Base-by-base conservation (phyloP, 495 filamentous ascomycete species). In the Lophiotrema nucula region DNA sequence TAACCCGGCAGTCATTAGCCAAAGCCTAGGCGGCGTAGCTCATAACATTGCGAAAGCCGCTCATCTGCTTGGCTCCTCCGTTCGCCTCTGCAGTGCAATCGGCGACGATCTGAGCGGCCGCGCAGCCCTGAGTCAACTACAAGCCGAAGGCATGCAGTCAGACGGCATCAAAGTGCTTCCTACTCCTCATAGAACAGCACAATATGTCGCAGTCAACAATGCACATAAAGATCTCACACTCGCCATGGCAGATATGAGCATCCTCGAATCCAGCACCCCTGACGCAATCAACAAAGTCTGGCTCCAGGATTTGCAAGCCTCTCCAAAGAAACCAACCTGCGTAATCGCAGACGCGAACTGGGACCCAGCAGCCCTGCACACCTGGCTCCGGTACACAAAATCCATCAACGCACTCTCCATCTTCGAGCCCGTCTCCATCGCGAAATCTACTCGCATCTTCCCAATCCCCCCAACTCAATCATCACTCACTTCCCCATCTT, bases 201-300 rank as follows among this genome's bases (percentile, higher is more conserved):
- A 95, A 68, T 98, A 98, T 67, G 81, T 97, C 1, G 85, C 91
- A 16, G 76, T 97, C 64, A 98, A 97, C 71, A 88, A 92, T 67
- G 74, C 73, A 1, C 80, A 86, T 23, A 93, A 92, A 64, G 85
- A 90, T 53, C 80, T 98, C 10, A 77, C 88, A 2, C 67, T 96
- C 41, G 92, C 89, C 47, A 95, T 96, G 88, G 90, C 93, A 16
- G 93, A 98, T 68, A 96, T 97, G 90, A 76, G 74, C 47, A 93
- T 98, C 67, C 78, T 96, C 56, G 83, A 90, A 47, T 74, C 6
- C 64, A 73, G n/a, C 65, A 71, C 35, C n/a, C 22, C 52, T n/a
- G 27, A 24, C 3, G 39, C 13, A 11, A 44, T 66, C 1, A n/a
- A 44, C 19, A 31, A 19, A 18, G 52, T 35, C 11, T 64, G 50